Evolutionary conservation across 169 alveolate species (phyloP), one percentile per base, ranked within the genome.

Genomic region (Plasmodium relictum): DNA sequence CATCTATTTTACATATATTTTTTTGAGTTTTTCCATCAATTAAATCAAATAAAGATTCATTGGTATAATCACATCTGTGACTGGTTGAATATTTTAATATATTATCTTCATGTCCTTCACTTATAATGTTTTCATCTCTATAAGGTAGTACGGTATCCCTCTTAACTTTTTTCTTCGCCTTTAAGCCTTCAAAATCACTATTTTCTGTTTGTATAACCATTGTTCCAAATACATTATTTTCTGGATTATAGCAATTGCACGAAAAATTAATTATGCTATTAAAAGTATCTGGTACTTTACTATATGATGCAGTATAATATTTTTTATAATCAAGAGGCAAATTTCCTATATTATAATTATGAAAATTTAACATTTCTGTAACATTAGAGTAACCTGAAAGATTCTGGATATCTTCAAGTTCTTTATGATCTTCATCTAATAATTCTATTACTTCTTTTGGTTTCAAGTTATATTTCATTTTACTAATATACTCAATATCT

Each of bases 171-270:
- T 61, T 42, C 5, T 63, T 39, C 24, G 24, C 3, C 2, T 63
- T 24, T 5, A 26, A 5, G 7, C 6, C 6, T 6, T 20, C 85
- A 8, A 71, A 42, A 56, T 69, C 9, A 2, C 16, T n/a, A 69
- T 69, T 68, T 12, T 83, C 83, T 16, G 91, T 20, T 18, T 83
- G 74, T 0, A 83, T 54, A 0, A 18, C 44, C 91, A 83, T 83
- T 6, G 73, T 31, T 0, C 91, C 85, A 18, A 56, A 83, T 22
- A 68, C 74, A 42, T 68, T 56, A 37, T 66, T 83, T 31, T 54
- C 63, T 3, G 85, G 83, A 83, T 44, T 69, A 18, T 83, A 83
- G 18, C 91, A 83, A 37, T 41, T 56, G 61, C 91, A 83, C 2
- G 91, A 83, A 41, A 83, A 83, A 39, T 22, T 83, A 20, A 83